phyloP scores from a whole-genome alignment of 148 eudicot species.

The Mesembryanthemum crystallinum region DNA sequence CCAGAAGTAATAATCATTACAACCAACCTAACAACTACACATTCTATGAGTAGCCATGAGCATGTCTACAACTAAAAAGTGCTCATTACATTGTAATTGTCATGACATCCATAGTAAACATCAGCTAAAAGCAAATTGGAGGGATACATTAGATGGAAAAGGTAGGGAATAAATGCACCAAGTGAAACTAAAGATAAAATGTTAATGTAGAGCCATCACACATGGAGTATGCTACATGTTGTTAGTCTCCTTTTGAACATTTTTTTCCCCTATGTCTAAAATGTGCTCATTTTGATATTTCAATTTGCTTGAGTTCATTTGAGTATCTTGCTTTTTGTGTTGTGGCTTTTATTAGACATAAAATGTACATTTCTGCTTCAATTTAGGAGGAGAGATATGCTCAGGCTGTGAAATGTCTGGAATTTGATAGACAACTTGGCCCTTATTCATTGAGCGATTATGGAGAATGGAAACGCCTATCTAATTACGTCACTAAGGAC shows the following conservation, averaged over 20 bases:
- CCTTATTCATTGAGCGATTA: conserved; percentile 68
- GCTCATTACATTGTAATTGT: too few species aligned
- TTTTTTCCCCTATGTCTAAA: conserved; percentile 3
- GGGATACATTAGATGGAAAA: too few species aligned
- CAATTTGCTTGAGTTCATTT: not conserved
- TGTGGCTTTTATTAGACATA: not conserved
- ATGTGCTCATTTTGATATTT: not conserved
- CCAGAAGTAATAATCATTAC: too few species aligned
- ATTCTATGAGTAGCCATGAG: too few species aligned
- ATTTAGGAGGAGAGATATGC: conserved; percentile 76
- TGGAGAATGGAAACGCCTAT: conserved; percentile 79
- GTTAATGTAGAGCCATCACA: not conserved
- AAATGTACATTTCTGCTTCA: conserved; percentile 9
- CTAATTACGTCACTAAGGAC: conserved; percentile 69
- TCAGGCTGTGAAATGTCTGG: conserved; percentile 71
- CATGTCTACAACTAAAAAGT: too few species aligned
- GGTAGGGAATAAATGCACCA: too few species aligned
- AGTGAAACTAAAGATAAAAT: too few species aligned
- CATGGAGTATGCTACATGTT: not conserved
- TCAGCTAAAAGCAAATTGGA: too few species aligned
- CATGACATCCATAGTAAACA: too few species aligned
- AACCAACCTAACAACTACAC: too few species aligned
- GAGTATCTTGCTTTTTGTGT: not conserved
- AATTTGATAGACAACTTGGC: conserved; percentile 90
- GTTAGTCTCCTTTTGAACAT: too few species aligned